phyloP scores from a whole-genome alignment of 2,329 filamentous ascomycete species.

The Fonsecaea multimorphosa region DNA sequence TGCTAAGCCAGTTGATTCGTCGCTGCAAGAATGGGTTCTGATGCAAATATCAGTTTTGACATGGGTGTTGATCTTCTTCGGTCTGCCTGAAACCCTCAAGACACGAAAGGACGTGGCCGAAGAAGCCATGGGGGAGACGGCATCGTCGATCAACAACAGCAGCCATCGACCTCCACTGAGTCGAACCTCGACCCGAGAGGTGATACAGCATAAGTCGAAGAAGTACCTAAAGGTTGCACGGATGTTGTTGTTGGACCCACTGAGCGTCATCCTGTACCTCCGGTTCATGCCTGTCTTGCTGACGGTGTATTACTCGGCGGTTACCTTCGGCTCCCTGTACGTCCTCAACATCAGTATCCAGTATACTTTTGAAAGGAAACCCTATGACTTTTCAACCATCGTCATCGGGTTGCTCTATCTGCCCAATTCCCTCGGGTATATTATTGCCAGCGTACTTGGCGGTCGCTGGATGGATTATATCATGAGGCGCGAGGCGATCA shows the following conservation, averaged over 20 bases:
- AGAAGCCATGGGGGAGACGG: slow-evolving; percentile 40
- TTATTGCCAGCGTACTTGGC: slow-evolving; percentile 70
- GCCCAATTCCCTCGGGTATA: slow-evolving; percentile 75
- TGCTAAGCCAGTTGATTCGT: not conserved
- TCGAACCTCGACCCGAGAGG: slow-evolving; percentile 67
- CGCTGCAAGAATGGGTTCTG: slow-evolving; percentile 14
- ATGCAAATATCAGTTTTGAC: slow-evolving; percentile 41
- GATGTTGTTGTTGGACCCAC: slow-evolving; percentile 72
- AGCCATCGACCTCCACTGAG: slow-evolving; percentile 44
- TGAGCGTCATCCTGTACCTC: slow-evolving; percentile 73
- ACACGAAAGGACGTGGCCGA: slow-evolving; percentile 43
- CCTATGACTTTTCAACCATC: slow-evolving; percentile 72
- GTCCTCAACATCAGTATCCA: slow-evolving; percentile 79
- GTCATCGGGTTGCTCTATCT: slow-evolving; percentile 78
- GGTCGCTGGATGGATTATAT: slow-evolving; percentile 81
- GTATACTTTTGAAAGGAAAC: slow-evolving; percentile 67
- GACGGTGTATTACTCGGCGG: slow-evolving; percentile 74
- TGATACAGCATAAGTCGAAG: slow-evolving; percentile 63
- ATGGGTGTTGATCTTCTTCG: slow-evolving; percentile 50
- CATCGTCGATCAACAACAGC: slow-evolving; percentile 19
- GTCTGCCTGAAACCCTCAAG: slow-evolving; percentile 52
- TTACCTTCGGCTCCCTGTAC: slow-evolving; percentile 78
- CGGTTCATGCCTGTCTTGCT: slow-evolving; percentile 75
- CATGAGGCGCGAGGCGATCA: slow-evolving; percentile 77
- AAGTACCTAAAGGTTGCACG: slow-evolving; percentile 61